Base-by-base conservation (phyloP, 2,329 filamentous ascomycete genomes). In the Diaporthe humulicola region DNA sequence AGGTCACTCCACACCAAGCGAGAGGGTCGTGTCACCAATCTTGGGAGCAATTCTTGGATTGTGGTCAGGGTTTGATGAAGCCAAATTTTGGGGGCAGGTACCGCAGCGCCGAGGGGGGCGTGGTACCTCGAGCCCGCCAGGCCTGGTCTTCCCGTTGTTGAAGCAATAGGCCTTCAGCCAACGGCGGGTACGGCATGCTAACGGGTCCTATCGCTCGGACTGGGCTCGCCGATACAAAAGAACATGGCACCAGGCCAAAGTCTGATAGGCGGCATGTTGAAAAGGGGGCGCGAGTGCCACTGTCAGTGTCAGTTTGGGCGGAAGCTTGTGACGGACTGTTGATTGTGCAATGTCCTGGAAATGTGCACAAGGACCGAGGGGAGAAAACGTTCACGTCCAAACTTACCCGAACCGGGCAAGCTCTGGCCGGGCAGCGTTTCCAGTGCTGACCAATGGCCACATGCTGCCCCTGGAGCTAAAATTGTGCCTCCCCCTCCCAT, bases 21-120 rank as follows among this genome's bases (percentile, higher is more conserved):
- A 67, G 64, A 52, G 58, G 64, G n/a, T 54, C 64, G 64, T 69
- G 48, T 40, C 64, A 69, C 33, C 45, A 69, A 54, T 69, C 48
- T 69, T 40, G 64, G 2, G 48, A 28, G 64, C 22, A 72, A 72
- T 72, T 72, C 70, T 45, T 56, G 57, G 45, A 25, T 12, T 50
- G 48, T 64, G 70, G 70, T 72, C 60, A 54, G 48, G 70, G 70
- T 72, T 72, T 72, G 57, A 72, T 72, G 70, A 72, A 64, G 70
- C 48, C 70, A 72, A 72, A 72, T 72, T 58, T 72, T 72, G 70
- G 57, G 64, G n/a, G 28, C 40, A 48, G 42, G 40, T 60, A 61
- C 40, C 58, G 64, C 70, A 50, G 38, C 45, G 52, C 57, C 19
- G 22, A 69, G 60, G 69, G 30, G 22, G 30, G 22, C 9, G 33